Conservation (phyloP, 495 filamentous ascomycete genomes). For the Trichoderma reesei region DNA sequence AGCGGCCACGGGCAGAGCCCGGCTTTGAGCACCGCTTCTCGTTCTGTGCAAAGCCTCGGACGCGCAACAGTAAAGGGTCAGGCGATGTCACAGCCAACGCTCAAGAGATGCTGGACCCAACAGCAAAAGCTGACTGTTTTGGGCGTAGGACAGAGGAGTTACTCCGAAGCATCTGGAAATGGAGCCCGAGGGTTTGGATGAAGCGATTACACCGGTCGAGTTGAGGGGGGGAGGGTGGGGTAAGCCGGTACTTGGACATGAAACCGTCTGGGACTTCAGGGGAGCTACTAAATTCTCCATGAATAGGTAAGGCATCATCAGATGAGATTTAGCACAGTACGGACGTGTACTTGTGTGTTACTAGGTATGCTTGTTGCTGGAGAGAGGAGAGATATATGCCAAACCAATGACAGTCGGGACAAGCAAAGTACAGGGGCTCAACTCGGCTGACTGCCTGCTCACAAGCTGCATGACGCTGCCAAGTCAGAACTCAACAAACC, state of each 20-base stretch:
- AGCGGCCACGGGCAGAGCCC: not conserved
- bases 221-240: not conserved
- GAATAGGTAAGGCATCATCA: too few relatives aligned
- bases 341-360: not conserved
- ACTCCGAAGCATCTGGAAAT: not conserved
- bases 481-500: too few relatives aligned
- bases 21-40: not conserved
- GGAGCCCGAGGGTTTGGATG: not conserved
- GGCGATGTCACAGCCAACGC: not conserved
- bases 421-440: too few relatives aligned
- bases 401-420: too few relatives aligned
- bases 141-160: not conserved
- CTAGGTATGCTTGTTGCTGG: too few relatives aligned
- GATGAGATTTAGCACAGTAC: too few relatives aligned
- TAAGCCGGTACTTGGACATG: not conserved
- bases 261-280: not conserved
- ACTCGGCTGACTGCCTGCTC: too few relatives aligned
- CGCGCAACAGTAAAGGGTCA: not conserved
- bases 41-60: not conserved
- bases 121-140: not conserved
- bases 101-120: not conserved
- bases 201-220: not conserved
- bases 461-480: too few relatives aligned
- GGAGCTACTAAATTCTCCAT: not conserved
- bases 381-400: too few relatives aligned